A percentile compares a stretch with the other conserved stretches of the same genome.
These are phyloP conservation scores for Chytriomyces hyalinus DNA, from an alignment of 192 early-diverging fungal genomes.

Conservation along the genomic window DNA sequence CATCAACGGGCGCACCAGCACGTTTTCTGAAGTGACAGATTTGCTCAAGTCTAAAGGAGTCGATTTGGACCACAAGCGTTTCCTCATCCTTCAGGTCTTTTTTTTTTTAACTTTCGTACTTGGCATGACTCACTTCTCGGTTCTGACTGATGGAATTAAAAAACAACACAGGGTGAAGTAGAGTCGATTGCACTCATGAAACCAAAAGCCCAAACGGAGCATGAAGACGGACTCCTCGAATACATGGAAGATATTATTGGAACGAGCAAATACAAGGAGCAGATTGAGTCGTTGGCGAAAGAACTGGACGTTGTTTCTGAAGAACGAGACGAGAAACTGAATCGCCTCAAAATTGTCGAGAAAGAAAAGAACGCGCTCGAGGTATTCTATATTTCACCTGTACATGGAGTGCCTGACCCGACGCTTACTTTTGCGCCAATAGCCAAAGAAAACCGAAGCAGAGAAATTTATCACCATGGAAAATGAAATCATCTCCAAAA, in stretches of 20 bases:
- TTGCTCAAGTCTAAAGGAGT: conserved; percentile 85
- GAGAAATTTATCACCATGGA: conserved; percentile 79
- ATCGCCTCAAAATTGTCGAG: conserved; percentile 86
- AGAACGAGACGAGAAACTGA: conserved; percentile 77
- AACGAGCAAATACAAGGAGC: conserved; percentile 83
- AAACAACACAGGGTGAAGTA: conserved; percentile 83
- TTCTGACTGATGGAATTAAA: background rate
- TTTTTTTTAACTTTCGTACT: background rate
- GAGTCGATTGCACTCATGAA: conserved; percentile 99
- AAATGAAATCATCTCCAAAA: conserved; percentile 75
- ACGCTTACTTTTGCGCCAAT: background rate
- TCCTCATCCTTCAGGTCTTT: conserved; percentile 85
- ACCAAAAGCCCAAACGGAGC: conserved; percentile 85
- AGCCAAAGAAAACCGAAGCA: conserved; percentile 79
- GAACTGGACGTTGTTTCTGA: conserved; percentile 79
- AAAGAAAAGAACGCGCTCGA: conserved; percentile 84
- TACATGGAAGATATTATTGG: conserved; percentile 99
- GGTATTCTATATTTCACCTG: conserved; percentile 41
- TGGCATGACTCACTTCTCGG: background rate
- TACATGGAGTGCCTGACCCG: too few relatives aligned
- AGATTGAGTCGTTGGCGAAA: conserved; percentile 74
- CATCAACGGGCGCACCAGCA: conserved; percentile 61
- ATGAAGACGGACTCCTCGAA: conserved; percentile 95
- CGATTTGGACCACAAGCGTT: conserved; percentile 97
- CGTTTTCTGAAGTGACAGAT: conserved; percentile 81